A percentile compares a stretch with the other conserved stretches of the same genome.
These are phyloP conservation scores for Osmanthus fragrans DNA, from an alignment of 257 asterid genomes.

Conservation along the genomic window DNA sequence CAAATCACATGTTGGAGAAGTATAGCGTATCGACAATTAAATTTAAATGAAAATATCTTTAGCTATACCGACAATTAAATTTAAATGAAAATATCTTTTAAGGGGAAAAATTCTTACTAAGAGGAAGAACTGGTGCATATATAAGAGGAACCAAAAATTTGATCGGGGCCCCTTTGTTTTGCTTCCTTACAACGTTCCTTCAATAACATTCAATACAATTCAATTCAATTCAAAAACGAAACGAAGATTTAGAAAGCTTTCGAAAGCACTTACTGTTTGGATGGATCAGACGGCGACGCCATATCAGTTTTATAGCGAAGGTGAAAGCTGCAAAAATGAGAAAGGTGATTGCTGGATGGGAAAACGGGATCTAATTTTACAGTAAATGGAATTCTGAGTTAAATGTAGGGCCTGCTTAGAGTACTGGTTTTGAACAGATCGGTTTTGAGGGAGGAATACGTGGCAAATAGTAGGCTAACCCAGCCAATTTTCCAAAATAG, in stretches of 20 bases:
- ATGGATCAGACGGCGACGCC: slow-evolving; percentile 54
- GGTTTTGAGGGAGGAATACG: no score
- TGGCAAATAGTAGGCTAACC: no score
- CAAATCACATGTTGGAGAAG: not conserved
- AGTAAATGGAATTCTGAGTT: no score
- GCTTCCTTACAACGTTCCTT: slow-evolving; percentile 55
- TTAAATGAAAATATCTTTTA: not conserved
- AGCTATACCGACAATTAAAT: not conserved
- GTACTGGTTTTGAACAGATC: no score
- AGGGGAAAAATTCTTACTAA: slow-evolving; percentile 42
- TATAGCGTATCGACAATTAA: not conserved
- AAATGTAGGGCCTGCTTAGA: no score
- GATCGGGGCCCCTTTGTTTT: slow-evolving; percentile 58
- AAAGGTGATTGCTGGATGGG: no score
- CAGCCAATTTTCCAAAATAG: no score
- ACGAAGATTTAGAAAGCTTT: not conserved
- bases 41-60: not conserved
- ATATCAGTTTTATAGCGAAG: slow-evolving; percentile 24
- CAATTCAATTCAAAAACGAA: slow-evolving; percentile 10
- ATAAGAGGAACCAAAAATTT: slow-evolving; percentile 63
- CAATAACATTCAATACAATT: not conserved
- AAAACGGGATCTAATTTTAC: no score
- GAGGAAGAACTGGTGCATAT: slow-evolving; percentile 87
- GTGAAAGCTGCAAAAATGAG: not conserved
- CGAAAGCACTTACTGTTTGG: slow-evolving; percentile 39